These are phyloP conservation scores for Sindora glabra DNA, from an alignment of 306 rosid genomes.

Conservation along the genomic window DNA sequence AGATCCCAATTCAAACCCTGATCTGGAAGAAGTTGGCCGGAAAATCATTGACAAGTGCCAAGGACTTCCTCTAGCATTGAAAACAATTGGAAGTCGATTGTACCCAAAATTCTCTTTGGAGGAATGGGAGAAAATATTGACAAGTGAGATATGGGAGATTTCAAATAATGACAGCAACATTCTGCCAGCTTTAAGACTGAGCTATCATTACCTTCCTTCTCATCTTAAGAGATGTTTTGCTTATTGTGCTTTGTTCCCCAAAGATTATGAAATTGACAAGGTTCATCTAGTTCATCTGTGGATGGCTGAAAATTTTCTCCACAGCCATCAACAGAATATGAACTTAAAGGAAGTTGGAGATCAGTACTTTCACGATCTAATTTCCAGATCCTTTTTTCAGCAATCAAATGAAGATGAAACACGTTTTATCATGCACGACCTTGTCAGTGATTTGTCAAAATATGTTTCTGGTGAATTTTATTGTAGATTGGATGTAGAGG, in stretches of 20 bases:
- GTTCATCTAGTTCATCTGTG: constrained; percentile 10
- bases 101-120: not conserved
- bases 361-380: not conserved
- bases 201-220: constrained; percentile 12
- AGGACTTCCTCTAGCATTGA: constrained; percentile 26
- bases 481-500: not conserved
- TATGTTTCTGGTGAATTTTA: not conserved
- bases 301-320: constrained; percentile 33
- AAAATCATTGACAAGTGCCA: constrained; percentile 16
- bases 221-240: constrained; percentile 30
- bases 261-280: constrained; percentile 4
- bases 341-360: constrained; percentile 13
- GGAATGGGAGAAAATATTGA: constrained; percentile 9
- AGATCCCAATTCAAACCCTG: not conserved
- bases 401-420: not conserved
- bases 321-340: not conserved
- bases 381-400: constrained; percentile 25
- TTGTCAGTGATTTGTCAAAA: constrained; percentile 22
- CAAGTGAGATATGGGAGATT: constrained; percentile 10
- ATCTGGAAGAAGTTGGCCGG: not conserved
- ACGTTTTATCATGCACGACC: constrained; percentile 24
- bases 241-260: constrained; percentile 24
- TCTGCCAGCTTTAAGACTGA: constrained; percentile 13
- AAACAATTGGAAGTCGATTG: constrained; percentile 20
- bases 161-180: not conserved